Conservation (phyloP, 305 asterid species). For the Stenogyne calaminthoides region DNA sequence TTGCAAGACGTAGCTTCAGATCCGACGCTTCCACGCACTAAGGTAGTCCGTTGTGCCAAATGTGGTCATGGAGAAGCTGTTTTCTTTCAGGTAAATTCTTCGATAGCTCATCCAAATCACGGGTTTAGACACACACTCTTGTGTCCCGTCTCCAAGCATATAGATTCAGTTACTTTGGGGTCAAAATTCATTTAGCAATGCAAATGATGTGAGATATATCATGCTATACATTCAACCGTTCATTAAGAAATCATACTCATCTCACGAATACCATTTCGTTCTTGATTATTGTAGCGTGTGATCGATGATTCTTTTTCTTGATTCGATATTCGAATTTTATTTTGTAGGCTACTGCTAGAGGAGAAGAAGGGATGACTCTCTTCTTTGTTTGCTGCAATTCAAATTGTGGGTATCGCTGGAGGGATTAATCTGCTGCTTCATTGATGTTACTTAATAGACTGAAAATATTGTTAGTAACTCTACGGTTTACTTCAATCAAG, state of each 20-base stretch:
- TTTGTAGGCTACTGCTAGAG: conserved; percentile 83
- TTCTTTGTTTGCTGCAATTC: conserved; percentile 96
- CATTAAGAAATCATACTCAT: neutral
- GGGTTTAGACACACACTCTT: too few species aligned
- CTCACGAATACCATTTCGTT: neutral
- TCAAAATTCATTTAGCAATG: neutral
- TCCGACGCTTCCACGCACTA: conserved; percentile 98
- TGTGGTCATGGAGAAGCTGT: conserved; percentile 99
- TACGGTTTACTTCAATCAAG: too few species aligned
- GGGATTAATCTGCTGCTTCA: conserved; percentile 48
- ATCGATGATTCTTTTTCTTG: neutral
- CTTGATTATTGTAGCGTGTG: neutral
- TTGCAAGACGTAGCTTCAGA: conserved; percentile 97
- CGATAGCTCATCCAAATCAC: neutral
- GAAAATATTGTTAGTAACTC: too few species aligned
- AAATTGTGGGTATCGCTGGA: conserved; percentile 83
- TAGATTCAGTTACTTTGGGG: neutral
- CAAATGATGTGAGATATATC: neutral
- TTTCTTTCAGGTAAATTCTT: conserved; percentile 77
- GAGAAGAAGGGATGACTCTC: conserved; percentile 92
- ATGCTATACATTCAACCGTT: neutral
- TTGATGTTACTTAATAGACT: too few species aligned
- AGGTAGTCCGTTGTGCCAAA: conserved; percentile 71
- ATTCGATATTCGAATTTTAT: neutral
- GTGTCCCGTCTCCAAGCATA: too few species aligned